Base-by-base conservation (phyloP, 2,329 filamentous ascomycete genomes). In the Ascocoryne sarcoides region DNA sequence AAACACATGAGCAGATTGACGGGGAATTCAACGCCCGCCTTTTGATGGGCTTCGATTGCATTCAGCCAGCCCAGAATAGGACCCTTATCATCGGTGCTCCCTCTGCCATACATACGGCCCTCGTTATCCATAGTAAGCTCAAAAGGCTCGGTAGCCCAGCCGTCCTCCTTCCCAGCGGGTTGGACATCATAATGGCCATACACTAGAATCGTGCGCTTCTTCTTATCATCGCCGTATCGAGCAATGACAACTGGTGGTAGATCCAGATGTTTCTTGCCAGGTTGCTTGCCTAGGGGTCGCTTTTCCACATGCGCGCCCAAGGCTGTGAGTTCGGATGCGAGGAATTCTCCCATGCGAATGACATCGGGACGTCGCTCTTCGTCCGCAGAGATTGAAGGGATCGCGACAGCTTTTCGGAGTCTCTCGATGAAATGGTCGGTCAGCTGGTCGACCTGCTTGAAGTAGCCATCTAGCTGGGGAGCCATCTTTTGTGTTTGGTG, bases 131-230 rank as follows among this genome's bases (percentile, higher is more conserved):
- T 75, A 19, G 76, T 83, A 50, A 98, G 74, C 46, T 84, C 79
- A 64, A 96, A 98, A 4, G 92, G 92, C 63, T 96, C 85, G 2
- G 90, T 95, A 39, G 82, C 80, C 92, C 92, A 98, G 50, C 92
- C 92, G 56, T 98, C 92, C 53, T 84, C 85, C 70, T 84, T 84
- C 60, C 89, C 76, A 23, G 92, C 92, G 18, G 92, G 92, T 68
- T 98, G 92, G 26, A 98, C 92, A 62, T 98, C 92, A 69, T 98
- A 98, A 71, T 98, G 92, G 35, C 92, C 92, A 60, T 98, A 98
- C 34, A 98, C 87, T 47, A 98, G 74, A 52, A 98, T 92, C 26
- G 89, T 96, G 45, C 85, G 79, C 77, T 96, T 98, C 64, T 76
- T 86, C 65, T 84, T 81, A 63, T 96, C 89, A 63, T 78, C 85